Conservation (phyloP, 768 basidiomycete genomes). For the Psilocybe tampanensis region DNA sequence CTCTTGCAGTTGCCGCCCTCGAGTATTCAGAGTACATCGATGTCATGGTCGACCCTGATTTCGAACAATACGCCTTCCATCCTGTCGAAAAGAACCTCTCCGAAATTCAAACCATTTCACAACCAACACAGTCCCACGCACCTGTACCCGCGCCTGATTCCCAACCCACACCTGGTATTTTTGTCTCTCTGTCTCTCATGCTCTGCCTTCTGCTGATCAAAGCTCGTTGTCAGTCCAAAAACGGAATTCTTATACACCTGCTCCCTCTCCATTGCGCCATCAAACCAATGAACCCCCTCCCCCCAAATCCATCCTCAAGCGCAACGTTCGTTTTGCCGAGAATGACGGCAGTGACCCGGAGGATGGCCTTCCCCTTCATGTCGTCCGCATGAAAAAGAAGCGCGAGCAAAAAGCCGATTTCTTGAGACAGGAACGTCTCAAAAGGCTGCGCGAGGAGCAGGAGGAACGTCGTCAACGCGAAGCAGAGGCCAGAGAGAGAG, state of each 20-base stretch:
- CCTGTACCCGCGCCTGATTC: conserved; percentile 9
- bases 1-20: conserved; percentile 66
- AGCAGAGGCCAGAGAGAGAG: conserved; percentile 43
- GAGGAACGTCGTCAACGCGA: conserved; percentile 48
- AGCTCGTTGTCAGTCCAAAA: conserved; percentile 24
- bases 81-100: conserved; percentile 9
- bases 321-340: conserved; percentile 68
- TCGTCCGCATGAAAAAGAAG: conserved; percentile 71
- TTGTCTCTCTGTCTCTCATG: conserved; percentile 4
- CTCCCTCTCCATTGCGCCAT: conserved; percentile 53
- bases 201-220: conserved; percentile 10
- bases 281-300: conserved; percentile 29
- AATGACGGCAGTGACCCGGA: conserved; percentile 65
- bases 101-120: conserved; percentile 19
- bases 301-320: conserved; percentile 34
- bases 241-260: conserved; percentile 40
- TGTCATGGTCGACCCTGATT: conserved; percentile 56
- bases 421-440: conserved; percentile 59
- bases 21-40: conserved; percentile 75
- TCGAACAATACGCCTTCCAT: conserved; percentile 22
- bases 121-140: conserved; percentile 20
- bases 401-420: conserved; percentile 74
- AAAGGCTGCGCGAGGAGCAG: conserved; percentile 51
- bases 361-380: conserved; percentile 69
- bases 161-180: conserved; percentile 20